phyloP scores from a whole-genome alignment of 2,329 filamentous ascomycete genomes.

The Fonsecaea multimorphosa region DNA sequence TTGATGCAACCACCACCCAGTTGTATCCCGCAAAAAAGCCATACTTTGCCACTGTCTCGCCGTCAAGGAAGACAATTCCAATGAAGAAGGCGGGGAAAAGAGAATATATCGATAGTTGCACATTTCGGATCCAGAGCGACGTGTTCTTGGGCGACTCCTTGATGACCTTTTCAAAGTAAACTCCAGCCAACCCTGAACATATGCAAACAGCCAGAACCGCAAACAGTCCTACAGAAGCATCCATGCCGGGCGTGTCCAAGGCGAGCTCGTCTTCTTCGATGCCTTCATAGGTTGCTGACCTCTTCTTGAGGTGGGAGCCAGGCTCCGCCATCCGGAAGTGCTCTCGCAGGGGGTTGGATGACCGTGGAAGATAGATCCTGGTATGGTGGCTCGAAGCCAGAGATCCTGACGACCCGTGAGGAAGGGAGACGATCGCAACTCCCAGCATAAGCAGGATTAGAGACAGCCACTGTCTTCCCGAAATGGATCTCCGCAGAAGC shows the following conservation, averaged over 20 bases:
- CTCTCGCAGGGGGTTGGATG: slow-evolving; percentile 76
- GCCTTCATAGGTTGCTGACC: slow-evolving; percentile 88
- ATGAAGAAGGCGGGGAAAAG: slow-evolving; percentile 86
- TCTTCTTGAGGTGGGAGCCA: slow-evolving; percentile 62
- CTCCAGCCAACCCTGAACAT: slow-evolving; percentile 82
- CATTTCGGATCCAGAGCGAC: slow-evolving; percentile 91
- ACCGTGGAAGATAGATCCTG: slow-evolving; percentile 73
- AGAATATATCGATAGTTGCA: slow-evolving; percentile 93
- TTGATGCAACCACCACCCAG: slow-evolving; percentile 84
- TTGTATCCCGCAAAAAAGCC: slow-evolving; percentile 98
- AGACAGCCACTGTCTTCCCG: slow-evolving; percentile 77
- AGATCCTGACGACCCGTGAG: slow-evolving; percentile 63
- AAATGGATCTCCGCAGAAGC: slow-evolving; percentile 74
- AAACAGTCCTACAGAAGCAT: slow-evolving; percentile 76
- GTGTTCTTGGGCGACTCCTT: slow-evolving; percentile 79
- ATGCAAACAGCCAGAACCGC: slow-evolving; percentile 79
- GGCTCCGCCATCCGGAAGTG: slow-evolving; percentile 56
- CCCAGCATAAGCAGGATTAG: slow-evolving; percentile 80
- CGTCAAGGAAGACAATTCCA: slow-evolving; percentile 86
- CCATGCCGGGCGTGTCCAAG: slow-evolving; percentile 66
- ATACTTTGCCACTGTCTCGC: slow-evolving; percentile 77
- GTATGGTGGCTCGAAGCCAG: slow-evolving; percentile 64
- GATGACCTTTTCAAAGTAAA: slow-evolving; percentile 75
- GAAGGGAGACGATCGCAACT: slow-evolving; percentile 83
- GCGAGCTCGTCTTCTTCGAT: slow-evolving; percentile 68